These are phyloP conservation scores for Peniophora sp. DNA, from an alignment of 1,284 basidiomycete genomes.

Conservation along the genomic window DNA sequence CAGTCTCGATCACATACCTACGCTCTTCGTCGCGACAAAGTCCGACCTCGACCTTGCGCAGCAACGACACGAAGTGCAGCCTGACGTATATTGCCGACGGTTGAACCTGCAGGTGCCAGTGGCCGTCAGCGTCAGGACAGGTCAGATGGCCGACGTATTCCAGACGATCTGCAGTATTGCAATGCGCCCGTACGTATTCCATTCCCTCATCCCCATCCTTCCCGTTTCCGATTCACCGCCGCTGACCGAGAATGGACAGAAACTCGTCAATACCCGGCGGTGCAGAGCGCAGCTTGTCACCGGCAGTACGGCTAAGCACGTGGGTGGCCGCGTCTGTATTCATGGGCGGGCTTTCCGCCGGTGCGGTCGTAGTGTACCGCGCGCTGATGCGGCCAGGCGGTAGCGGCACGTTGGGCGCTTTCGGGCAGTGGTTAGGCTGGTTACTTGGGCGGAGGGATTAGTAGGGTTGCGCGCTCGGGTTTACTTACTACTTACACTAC, in stretches of 20 bases:
- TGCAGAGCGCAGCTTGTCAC: constrained; percentile 62
- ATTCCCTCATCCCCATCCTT: neutral
- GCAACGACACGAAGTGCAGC: constrained; percentile 97
- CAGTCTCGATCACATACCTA: constrained; percentile 88
- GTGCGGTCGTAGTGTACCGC: constrained; percentile 60
- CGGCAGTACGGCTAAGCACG: constrained; percentile 56
- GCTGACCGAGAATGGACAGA: constrained; percentile 22
- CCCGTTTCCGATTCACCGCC: neutral
- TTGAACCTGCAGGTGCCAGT: constrained; percentile 84
- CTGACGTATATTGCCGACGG: constrained; percentile 91
- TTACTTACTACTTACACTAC: no score
- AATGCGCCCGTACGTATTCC: constrained; percentile 66
- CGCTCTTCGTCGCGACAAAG: constrained; percentile 97
- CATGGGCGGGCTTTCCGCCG: constrained; percentile 63
- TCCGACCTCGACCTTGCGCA: constrained; percentile 94
- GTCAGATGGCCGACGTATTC: constrained; percentile 86
- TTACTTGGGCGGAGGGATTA: constrained; percentile 41
- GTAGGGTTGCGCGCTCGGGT: constrained; percentile 4
- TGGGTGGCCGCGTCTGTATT: constrained; percentile 64
- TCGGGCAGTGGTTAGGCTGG: constrained; percentile 57
- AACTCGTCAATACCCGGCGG: constrained; percentile 71
- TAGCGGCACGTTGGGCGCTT: constrained; percentile 42
- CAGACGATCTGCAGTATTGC: constrained; percentile 80
- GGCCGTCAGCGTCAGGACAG: constrained; percentile 81
- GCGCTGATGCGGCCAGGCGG: constrained; percentile 47